Percentiles rank a stretch among this genome's conserved stretches.
phyloP scores from a whole-genome alignment of 805 yeast genomes.

The Maudiozyma turicensis region DNA sequence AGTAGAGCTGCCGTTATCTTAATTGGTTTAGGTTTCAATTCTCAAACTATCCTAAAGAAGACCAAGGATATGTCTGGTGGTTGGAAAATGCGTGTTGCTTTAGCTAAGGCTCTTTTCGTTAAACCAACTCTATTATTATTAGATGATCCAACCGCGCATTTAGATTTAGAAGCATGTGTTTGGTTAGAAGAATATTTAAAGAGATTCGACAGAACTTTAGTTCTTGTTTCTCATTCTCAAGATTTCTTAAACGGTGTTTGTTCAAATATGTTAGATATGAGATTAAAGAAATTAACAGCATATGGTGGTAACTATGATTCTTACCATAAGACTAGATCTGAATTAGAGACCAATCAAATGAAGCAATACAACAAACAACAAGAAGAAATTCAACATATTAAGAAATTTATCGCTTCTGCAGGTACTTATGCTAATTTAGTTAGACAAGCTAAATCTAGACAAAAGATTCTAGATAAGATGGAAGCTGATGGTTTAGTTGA shows the following conservation, averaged over 20 bases:
- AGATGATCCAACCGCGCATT: conserved; percentile 99
- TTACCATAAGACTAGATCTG: conserved; percentile 87
- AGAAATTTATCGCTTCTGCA: conserved; percentile 97
- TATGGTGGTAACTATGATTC: conserved; percentile 99
- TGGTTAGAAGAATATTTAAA: conserved; percentile 98
- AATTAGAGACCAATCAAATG: conserved; percentile 94
- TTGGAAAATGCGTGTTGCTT: conserved; percentile 99
- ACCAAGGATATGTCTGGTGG: conserved; percentile 99
- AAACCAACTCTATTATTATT: conserved; percentile 89
- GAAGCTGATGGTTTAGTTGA: conserved; percentile 97
- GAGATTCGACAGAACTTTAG: conserved; percentile 86
- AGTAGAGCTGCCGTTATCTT: conserved; percentile 91
- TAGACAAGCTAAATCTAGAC: conserved; percentile 97
- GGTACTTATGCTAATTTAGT: conserved; percentile 99
- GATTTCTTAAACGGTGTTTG: conserved; percentile 99
- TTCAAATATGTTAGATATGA: conserved; percentile 96
- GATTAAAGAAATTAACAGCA: conserved; percentile 59
- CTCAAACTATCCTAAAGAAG: conserved; percentile 77
- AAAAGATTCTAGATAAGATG: conserved; percentile 98
- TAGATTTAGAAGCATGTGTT: conserved; percentile 98
- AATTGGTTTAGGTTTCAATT: conserved; percentile 94
- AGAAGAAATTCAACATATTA: conserved; percentile 96
- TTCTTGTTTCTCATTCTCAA: conserved; percentile 94
- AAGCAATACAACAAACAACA: conserved; percentile 95
- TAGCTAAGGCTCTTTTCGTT: conserved; percentile 95